Base-by-base conservation (phyloP, 1,284 basidiomycete species). In the Marasmius sp. region DNA sequence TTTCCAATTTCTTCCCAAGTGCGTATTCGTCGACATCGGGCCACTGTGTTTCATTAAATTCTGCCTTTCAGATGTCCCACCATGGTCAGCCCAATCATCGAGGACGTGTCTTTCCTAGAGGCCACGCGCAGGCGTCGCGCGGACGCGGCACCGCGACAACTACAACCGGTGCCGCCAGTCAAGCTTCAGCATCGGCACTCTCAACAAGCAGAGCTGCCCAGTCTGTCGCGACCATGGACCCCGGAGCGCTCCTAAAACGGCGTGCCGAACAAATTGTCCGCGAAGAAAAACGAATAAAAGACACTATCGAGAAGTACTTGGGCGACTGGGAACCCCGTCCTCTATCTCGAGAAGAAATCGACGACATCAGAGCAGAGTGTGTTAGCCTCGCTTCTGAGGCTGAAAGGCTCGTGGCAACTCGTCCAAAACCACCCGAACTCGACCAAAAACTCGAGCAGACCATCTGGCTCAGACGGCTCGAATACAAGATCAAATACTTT, bases 401-500 rank as follows among this genome's bases (percentile, higher is more conserved):
- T 22, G 66, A 60, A 9, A 18, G n/a, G 3, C 61, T 76, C 41
- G 72, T 76, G 39, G 59, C 52, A 9, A 53, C 43, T 41, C 67
- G 60, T 11, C 57, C 34, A 27, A 58, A 65, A 10, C 68, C 61
- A 14, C 67, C 65, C 3, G 49, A 60, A 18, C 45, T 64, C 8
- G 52, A 72, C 33, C 34, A 56, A 8, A 57, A 66, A 43, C 62
- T 77, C 48, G 72, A 76, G 58, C 64, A 73, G 8, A 50, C 68
- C 9, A 67, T 77, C 20, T 69, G 74, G 58, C 48, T 67, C 11
- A 65, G 69, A 22, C 73, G 74, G 18, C 57, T 74, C 33, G 67
- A 74, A 14, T 75, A 75, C 61, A 61, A 70, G 45, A 60, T 69
- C 16, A 66, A 62, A 16, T 74, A 74, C 56, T 84, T 77, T 74